Evolutionary conservation across 805 yeast genomes (phyloP).

Genomic region (Spathaspora boniae): DNA sequence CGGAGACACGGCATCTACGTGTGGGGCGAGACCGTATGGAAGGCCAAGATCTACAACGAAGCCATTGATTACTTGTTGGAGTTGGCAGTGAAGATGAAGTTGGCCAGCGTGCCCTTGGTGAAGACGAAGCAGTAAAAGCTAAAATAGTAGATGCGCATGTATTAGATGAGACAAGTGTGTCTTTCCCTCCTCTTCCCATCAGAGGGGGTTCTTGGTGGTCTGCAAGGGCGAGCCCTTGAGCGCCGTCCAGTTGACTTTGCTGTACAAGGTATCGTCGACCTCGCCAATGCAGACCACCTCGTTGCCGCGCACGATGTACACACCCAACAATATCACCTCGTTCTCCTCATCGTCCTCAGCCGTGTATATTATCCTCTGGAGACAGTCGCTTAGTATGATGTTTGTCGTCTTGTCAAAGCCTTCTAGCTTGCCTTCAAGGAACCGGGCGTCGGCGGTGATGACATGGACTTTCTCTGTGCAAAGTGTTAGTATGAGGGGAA

Average conservation of each 20-base stretch:
- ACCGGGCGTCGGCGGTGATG: slow-evolving; percentile 42
- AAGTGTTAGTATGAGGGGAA: neutral
- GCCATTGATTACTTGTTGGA: slow-evolving; percentile 88
- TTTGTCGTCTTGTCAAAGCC: slow-evolving; percentile 70
- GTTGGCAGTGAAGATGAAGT: slow-evolving; percentile 78
- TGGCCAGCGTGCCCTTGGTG: slow-evolving; percentile 46
- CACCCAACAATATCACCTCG: slow-evolving; percentile 43
- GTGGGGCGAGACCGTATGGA: slow-evolving; percentile 94
- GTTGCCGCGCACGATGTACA: slow-evolving; percentile 56
- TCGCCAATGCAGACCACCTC: slow-evolving; percentile 55
- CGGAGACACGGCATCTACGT: slow-evolving; percentile 93
- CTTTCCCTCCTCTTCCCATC: too few relatives aligned
- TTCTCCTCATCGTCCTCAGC: slow-evolving; percentile 35
- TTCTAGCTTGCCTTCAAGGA: slow-evolving; percentile 39
- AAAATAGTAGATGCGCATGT: slow-evolving; percentile 2
- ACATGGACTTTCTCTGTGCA: slow-evolving; percentile 36
- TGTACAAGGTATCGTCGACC: slow-evolving; percentile 42
- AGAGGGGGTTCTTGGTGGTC: slow-evolving; percentile 39
- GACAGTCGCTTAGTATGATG: slow-evolving; percentile 48
- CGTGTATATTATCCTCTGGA: slow-evolving; percentile 47
- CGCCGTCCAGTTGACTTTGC: slow-evolving; percentile 38
- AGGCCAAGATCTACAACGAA: slow-evolving; percentile 90
- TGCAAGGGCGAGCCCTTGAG: slow-evolving; percentile 31
- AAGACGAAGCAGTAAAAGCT: slow-evolving; percentile 1
- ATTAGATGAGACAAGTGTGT: neutral